Conservation (phyloP, 805 yeast species). For the Candida endomychidarum region DNA sequence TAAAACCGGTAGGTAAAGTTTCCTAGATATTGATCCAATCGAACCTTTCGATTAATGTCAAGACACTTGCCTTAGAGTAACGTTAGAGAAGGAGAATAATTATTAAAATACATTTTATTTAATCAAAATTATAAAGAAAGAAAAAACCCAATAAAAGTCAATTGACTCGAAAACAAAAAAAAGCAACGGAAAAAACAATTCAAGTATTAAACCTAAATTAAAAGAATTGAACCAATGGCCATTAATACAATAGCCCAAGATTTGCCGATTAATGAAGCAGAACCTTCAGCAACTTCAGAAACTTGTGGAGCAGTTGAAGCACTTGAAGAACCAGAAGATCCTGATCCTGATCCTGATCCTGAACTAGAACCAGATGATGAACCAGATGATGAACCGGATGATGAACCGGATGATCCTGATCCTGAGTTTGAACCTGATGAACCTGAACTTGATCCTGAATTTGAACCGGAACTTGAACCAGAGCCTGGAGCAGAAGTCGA, state of each 20-base stretch:
- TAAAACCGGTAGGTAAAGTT: no score
- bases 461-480: not conserved
- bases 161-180: not conserved
- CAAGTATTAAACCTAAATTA: conserved; percentile 2
- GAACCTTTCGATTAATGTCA: no score
- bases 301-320: not conserved
- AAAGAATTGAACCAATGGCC: conserved; percentile 5
- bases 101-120: no score
- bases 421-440: conserved; percentile 3
- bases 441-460: conserved; percentile 9
- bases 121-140: no score
- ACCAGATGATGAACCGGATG: conserved; percentile 14
- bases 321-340: conserved; percentile 2
- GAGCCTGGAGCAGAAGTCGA: conserved; percentile 8
- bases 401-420: conserved; percentile 7
- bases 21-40: no score
- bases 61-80: no score
- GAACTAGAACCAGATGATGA: conserved; percentile 6
- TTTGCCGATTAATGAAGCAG: conserved; percentile 11
- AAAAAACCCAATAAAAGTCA: not conserved
- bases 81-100: not conserved
- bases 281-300: conserved; percentile 9
- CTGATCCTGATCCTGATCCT: conserved; percentile 8
- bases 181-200: not conserved
- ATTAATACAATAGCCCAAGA: conserved; percentile 6